Percentiles rank a stretch among this genome's conserved stretches.
phyloP scores from a whole-genome alignment of 805 yeast species.

The Starmerella apis region DNA sequence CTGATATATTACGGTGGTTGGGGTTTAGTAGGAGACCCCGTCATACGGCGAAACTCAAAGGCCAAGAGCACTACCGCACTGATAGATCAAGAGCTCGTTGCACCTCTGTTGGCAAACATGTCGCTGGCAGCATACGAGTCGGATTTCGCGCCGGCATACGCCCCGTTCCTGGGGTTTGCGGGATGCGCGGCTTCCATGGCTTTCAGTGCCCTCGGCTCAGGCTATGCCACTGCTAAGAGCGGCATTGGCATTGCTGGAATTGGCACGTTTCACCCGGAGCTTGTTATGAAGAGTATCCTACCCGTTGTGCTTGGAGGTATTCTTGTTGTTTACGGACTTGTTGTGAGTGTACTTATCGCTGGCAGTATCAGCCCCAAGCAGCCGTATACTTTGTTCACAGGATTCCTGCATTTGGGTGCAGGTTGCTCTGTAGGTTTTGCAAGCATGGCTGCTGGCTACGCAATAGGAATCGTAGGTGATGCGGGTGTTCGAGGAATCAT shows the following conservation, averaged over 20 bases:
- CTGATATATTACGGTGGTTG: too few relatives aligned
- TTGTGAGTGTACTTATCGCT: constrained; percentile 90
- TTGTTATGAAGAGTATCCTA: constrained; percentile 80
- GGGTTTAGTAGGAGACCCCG: not conserved
- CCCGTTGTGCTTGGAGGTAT: constrained; percentile 99
- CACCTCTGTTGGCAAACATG: constrained; percentile 5
- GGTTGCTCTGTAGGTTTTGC: constrained; percentile 95
- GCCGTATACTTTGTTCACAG: constrained; percentile 78
- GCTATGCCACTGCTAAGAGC: constrained; percentile 94
- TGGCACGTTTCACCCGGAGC: constrained; percentile 93
- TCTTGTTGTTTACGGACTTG: constrained; percentile 90
- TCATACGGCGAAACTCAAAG: too few relatives aligned
- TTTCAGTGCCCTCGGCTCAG: constrained; percentile 93
- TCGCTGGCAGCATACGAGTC: constrained; percentile 25
- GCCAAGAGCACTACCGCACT: not conserved
- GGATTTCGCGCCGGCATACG: constrained; percentile 79
- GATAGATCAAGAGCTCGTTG: not conserved
- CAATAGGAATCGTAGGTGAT: constrained; percentile 90
- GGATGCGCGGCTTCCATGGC: constrained; percentile 90
- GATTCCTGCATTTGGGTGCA: constrained; percentile 96
- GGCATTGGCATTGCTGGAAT: constrained; percentile 98
- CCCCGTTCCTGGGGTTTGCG: constrained; percentile 96
- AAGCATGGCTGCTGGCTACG: constrained; percentile 91
- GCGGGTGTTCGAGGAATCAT: constrained; percentile 81
- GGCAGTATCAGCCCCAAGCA: constrained; percentile 64